Conservation (phyloP, 1,139 yeast genomes). For the Geotrichum citri-aurantii region DNA sequence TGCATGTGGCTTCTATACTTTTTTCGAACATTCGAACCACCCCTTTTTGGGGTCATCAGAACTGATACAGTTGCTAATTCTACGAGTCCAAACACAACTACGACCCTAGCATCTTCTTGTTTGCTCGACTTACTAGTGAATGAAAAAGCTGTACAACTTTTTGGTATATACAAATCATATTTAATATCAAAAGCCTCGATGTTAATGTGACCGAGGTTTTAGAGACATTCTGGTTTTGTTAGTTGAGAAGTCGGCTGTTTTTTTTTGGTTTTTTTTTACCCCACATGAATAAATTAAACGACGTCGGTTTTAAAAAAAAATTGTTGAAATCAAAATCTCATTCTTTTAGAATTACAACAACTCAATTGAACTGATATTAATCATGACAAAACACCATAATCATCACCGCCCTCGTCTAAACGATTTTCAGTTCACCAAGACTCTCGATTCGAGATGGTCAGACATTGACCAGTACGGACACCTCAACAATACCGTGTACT, state of each 20-base stretch:
- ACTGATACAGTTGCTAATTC: no score
- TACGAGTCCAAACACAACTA: no score
- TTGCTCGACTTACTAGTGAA: no score
- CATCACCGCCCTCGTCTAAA: slow-evolving; percentile 12
- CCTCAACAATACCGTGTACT: slow-evolving; percentile 33
- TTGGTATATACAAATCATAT: no score
- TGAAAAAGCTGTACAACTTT: no score
- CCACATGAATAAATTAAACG: background rate
- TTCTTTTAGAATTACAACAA: no score
- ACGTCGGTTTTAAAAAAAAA: background rate
- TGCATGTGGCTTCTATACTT: no score
- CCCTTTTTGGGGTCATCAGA: no score
- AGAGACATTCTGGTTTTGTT: background rate
- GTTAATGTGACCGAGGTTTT: background rate
- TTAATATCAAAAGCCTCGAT: no score
- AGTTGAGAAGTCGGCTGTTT: background rate
- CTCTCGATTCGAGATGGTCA: slow-evolving; percentile 29
- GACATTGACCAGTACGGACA: slow-evolving; percentile 35
- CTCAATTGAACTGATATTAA: background rate
- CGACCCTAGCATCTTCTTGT: no score
- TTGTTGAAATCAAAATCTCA: background rate
- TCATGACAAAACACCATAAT: background rate
- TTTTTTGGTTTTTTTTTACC: background rate
- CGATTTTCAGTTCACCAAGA: slow-evolving; percentile 25
- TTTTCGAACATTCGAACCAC: no score